Conservation (phyloP, 257 asterid genomes). For the Solanum infundibuliforme region DNA sequence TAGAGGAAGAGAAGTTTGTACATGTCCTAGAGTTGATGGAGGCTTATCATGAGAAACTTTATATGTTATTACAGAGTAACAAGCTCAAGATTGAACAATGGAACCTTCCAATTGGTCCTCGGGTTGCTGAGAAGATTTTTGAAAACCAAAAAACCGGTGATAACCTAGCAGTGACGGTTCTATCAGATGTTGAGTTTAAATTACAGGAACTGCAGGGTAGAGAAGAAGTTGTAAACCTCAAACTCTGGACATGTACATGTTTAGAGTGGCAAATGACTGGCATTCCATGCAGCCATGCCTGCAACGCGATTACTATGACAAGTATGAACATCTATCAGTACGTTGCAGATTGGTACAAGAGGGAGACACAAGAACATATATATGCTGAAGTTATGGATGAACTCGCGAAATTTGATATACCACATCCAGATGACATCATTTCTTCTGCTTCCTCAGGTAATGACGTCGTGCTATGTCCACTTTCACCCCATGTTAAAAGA, state of each 20-base stretch:
- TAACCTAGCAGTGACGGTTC: not conserved
- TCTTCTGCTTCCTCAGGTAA: not conserved
- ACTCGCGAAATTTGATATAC: not conserved
- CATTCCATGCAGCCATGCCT: constrained; percentile 1
- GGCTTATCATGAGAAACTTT: constrained; percentile 1
- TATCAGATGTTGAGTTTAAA: not conserved
- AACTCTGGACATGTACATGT: constrained; percentile 1
- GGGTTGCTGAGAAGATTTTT: not conserved
- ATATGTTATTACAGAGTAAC: not conserved
- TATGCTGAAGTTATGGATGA: not conserved
- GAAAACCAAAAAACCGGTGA: not conserved
- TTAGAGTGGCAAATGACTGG: constrained; percentile 8
- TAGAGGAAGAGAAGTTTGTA: constrained; percentile 1
- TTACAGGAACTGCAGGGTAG: not conserved
- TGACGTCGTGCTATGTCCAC: not conserved
- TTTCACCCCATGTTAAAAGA: not conserved
- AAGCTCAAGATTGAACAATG: not conserved
- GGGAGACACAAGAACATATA: not conserved
- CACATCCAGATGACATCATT: not conserved
- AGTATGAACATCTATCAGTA: not conserved
- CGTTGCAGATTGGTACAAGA: constrained; percentile 4
- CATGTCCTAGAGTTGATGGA: constrained; percentile 5
- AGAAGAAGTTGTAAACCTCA: not conserved
- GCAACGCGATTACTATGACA: not conserved
- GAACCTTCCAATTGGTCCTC: not conserved